A percentile compares a stretch with the other conserved stretches of the same genome.
These are phyloP conservation scores for Actinidia polygama DNA, from an alignment of 179 eudicot genomes.

Conservation along the genomic window DNA sequence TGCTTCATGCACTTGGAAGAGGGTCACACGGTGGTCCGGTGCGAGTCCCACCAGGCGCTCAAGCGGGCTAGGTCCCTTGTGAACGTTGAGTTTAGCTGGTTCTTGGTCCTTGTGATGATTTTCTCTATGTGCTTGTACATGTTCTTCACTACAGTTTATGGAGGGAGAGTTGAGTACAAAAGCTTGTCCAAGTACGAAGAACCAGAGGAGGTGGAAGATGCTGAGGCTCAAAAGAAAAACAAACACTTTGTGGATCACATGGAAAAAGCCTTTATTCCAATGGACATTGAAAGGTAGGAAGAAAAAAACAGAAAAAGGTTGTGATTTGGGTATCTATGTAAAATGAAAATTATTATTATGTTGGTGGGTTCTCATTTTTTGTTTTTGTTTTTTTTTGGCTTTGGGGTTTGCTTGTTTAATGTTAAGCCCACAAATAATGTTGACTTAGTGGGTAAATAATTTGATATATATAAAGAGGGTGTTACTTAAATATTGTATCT, in stretches of 20 bases:
- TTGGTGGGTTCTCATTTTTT: no score
- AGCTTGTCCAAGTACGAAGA: background rate
- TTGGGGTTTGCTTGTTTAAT: no score
- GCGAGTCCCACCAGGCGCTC: slow-evolving; percentile 48
- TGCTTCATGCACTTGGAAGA: slow-evolving; percentile 71
- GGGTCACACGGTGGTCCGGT: slow-evolving; percentile 68
- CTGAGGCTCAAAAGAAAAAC: slow-evolving; percentile 53
- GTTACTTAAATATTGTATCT: no score
- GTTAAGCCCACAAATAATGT: no score
- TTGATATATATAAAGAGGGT: no score
- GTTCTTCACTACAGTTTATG: slow-evolving; percentile 20
- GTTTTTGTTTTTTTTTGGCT: no score
- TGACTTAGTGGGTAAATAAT: no score
- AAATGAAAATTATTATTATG: no score
- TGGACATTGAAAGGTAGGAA: slow-evolving; percentile 58
- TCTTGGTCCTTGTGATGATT: slow-evolving; percentile 39
- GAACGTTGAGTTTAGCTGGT: slow-evolving; percentile 73
- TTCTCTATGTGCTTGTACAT: slow-evolving; percentile 50
- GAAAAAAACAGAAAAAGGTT: background rate
- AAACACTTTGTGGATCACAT: slow-evolving; percentile 23
- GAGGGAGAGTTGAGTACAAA: background rate
- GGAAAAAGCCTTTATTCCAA: slow-evolving; percentile 29
- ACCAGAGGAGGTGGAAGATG: background rate
- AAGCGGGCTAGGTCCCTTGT: slow-evolving; percentile 73
- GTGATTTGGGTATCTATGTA: background rate